Percentiles rank a stretch among this genome's conserved stretches.
phyloP scores from a whole-genome alignment of 257 asterid species.

The Solanum stenotomum region DNA sequence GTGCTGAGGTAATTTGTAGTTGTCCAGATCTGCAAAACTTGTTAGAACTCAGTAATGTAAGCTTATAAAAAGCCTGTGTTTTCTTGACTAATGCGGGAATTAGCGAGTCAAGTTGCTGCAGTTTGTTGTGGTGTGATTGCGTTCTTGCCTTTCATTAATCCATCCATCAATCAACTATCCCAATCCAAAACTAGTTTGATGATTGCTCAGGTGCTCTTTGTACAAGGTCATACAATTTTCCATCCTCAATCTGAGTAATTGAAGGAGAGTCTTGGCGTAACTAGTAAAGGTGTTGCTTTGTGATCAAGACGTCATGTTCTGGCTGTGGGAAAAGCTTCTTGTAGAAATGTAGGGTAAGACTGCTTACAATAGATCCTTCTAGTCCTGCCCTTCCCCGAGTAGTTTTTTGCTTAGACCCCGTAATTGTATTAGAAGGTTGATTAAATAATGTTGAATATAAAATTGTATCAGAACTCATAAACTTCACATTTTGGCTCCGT shows the following conservation, averaged over 20 bases:
- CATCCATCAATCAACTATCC: not conserved
- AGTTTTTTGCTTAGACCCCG: not conserved
- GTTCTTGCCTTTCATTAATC: not conserved
- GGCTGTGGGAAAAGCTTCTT: not conserved
- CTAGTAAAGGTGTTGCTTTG: not conserved
- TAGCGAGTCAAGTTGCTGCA: not conserved
- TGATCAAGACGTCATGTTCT: not conserved
- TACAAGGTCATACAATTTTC: not conserved
- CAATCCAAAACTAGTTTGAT: not conserved
- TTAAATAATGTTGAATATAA: not conserved
- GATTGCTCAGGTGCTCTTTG: not conserved
- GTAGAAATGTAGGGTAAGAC: not conserved
- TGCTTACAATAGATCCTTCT: not conserved
- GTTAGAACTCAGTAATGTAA: not conserved
- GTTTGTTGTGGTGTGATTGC: not conserved
- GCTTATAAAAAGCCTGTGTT: not conserved
- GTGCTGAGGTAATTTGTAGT: constrained; percentile 4
- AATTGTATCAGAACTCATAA: not conserved
- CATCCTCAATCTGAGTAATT: not conserved
- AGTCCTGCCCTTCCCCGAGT: rapidly evolving
- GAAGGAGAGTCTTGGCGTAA: not conserved
- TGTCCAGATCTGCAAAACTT: constrained; percentile 12
- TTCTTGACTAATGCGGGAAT: not conserved
- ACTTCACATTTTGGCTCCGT: not conserved
- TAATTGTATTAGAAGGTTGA: not conserved